Conservation (phyloP, 441 rosid species). For the Pelargonium australe region DNA sequence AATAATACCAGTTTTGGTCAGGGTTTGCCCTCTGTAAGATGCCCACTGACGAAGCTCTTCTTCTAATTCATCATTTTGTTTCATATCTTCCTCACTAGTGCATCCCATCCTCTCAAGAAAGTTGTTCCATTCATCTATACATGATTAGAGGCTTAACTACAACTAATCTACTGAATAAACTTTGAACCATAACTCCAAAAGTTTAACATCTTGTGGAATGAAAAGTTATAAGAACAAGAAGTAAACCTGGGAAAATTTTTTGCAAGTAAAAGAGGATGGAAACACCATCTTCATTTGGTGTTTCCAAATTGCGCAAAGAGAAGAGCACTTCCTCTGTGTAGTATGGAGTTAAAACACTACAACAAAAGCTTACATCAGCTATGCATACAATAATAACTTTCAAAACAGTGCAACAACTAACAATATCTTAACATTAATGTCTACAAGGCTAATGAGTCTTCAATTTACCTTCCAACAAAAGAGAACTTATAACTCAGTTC, state of each 20-base stretch:
- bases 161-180: conserved; percentile 3
- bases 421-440: background rate
- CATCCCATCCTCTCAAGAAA: conserved; percentile 71
- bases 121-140: conserved; percentile 91
- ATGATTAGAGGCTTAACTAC: conserved; percentile 16
- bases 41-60: conserved; percentile 96
- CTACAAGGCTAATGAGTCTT: background rate
- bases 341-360: conserved; percentile 95
- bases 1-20: conserved; percentile 83
- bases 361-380: conserved; percentile 24
- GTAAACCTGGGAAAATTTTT: conserved; percentile 91
- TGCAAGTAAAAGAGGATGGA: conserved; percentile 94
- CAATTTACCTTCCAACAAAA: background rate
- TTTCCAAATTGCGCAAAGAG: conserved; percentile 68
- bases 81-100: conserved; percentile 61
- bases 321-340: conserved; percentile 95
- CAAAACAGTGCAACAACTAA: background rate
- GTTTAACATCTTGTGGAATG: conserved; percentile 5
- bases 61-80: conserved; percentile 49
- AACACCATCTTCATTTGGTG: conserved; percentile 94
- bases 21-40: conserved; percentile 94
- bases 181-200: conserved; percentile 9
- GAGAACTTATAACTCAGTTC: background rate
- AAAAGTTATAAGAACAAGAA: conserved; percentile 4
- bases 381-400: background rate